These are phyloP conservation scores for Cinchona pubescens DNA, from an alignment of 257 asterid species.

Conservation along the genomic window DNA sequence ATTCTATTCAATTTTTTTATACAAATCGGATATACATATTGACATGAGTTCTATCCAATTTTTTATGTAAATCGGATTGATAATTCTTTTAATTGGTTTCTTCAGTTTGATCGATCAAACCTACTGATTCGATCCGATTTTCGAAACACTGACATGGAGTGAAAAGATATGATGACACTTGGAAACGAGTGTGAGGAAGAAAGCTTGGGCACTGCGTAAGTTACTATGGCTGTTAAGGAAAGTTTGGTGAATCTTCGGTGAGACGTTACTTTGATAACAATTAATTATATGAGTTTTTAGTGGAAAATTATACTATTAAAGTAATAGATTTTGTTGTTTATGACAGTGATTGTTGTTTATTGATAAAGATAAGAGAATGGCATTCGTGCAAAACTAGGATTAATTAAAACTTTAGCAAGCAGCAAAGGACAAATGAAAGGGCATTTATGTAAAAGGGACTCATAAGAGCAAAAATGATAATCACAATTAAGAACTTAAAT, in stretches of 20 bases:
- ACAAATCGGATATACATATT: too few relatives aligned
- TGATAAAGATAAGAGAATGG: neutral
- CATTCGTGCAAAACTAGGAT: constrained; percentile 10
- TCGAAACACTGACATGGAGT: too few relatives aligned
- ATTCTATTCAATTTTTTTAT: too few relatives aligned
- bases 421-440: neutral
- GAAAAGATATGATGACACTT: neutral
- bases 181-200: neutral
- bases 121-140: too few relatives aligned
- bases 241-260: constrained; percentile 23
- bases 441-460: neutral
- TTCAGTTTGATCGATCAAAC: too few relatives aligned
- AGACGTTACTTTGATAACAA: constrained; percentile 31
- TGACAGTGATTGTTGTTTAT: neutral
- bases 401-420: neutral
- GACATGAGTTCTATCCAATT: too few relatives aligned
- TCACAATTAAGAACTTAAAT: neutral
- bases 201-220: neutral
- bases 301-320: neutral
- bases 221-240: neutral
- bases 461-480: neutral
- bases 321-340: neutral
- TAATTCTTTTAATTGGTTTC: too few relatives aligned
- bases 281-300: constrained; percentile 6
- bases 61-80: too few relatives aligned